These are phyloP conservation scores for Trichoderma sp. DNA, from an alignment of 2,329 filamentous ascomycete genomes.

Conservation along the genomic window DNA sequence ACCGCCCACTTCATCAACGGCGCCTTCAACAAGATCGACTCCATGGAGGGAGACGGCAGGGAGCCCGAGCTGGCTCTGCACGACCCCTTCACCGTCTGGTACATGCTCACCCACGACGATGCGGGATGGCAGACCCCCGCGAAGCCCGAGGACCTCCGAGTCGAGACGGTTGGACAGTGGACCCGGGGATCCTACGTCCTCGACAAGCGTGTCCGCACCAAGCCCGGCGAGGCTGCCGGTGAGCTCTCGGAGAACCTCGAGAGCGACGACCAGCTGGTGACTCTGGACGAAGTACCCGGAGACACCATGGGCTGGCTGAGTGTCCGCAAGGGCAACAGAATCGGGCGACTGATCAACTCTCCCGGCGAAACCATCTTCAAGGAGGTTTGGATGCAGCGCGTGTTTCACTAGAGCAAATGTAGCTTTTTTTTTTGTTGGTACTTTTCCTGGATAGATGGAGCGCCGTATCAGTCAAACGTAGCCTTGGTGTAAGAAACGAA, in stretches of 20 bases:
- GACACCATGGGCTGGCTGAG: slow-evolving; percentile 80
- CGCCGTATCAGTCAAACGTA: slow-evolving; percentile 30
- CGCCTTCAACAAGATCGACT: slow-evolving; percentile 69
- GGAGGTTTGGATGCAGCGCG: slow-evolving; percentile 62
- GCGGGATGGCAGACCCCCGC: slow-evolving; percentile 59
- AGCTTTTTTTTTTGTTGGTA: neutral
- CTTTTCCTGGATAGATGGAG: neutral
- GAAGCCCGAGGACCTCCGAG: slow-evolving; percentile 76
- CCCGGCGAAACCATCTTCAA: slow-evolving; percentile 71
- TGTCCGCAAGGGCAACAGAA: slow-evolving; percentile 71
- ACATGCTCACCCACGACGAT: slow-evolving; percentile 65
- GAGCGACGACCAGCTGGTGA: slow-evolving; percentile 45
- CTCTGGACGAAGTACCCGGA: slow-evolving; percentile 59
- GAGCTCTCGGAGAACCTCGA: slow-evolving; percentile 47
- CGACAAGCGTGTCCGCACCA: slow-evolving; percentile 67
- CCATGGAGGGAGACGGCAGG: slow-evolving; percentile 59
- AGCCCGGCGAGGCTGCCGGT: slow-evolving; percentile 50
- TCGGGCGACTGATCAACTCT: slow-evolving; percentile 71
- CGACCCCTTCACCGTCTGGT: slow-evolving; percentile 79
- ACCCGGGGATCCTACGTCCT: slow-evolving; percentile 87
- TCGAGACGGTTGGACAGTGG: slow-evolving; percentile 94
- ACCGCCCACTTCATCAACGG: slow-evolving; percentile 70
- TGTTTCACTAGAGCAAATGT: slow-evolving; percentile 55
- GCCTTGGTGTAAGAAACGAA: neutral
- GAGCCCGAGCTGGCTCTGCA: slow-evolving; percentile 69